Percentiles rank a stretch among this genome's conserved stretches.
Conservation (phyloP, 2,329 filamentous ascomycete genomes). For the Fusarium nurragi region DNA sequence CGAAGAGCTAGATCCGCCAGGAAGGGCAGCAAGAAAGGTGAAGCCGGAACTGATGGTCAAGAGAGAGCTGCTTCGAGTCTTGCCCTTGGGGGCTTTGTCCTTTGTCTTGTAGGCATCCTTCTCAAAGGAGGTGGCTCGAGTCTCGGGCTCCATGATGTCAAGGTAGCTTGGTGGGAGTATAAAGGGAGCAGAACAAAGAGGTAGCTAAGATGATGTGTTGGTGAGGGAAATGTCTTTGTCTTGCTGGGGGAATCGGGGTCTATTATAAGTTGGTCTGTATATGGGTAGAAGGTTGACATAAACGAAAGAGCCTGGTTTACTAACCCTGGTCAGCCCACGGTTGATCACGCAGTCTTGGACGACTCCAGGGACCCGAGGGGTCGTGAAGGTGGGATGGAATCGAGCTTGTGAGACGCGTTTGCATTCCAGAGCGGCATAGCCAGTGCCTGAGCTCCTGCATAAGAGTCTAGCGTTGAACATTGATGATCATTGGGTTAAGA, state of each 20-base stretch:
- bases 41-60: constrained; percentile 45
- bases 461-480: constrained; percentile 30
- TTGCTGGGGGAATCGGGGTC: constrained; percentile 22
- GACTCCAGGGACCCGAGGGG: constrained; percentile 20
- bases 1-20: constrained; percentile 33
- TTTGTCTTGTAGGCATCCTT: constrained; percentile 42
- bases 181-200: constrained; percentile 24
- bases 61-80: constrained; percentile 40
- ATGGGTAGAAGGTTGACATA: constrained; percentile 22
- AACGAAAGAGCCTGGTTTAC: constrained; percentile 28
- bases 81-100: constrained; percentile 36
- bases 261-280: constrained; percentile 40
- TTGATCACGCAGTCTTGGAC: constrained; percentile 30
- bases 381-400: constrained; percentile 43
- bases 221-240: constrained; percentile 27
- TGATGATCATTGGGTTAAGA: constrained; percentile 37
- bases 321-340: constrained; percentile 25
- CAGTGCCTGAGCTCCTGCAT: constrained; percentile 37
- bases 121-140: constrained; percentile 41
- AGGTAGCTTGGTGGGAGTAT: not conserved
- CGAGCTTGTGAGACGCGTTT: constrained; percentile 35
- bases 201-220: constrained; percentile 22
- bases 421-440: constrained; percentile 44
- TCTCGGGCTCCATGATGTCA: constrained; percentile 38
- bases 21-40: constrained; percentile 43